Conservation (phyloP, 1,139 yeast genomes). For the Kluyveromyces sp. region DNA sequence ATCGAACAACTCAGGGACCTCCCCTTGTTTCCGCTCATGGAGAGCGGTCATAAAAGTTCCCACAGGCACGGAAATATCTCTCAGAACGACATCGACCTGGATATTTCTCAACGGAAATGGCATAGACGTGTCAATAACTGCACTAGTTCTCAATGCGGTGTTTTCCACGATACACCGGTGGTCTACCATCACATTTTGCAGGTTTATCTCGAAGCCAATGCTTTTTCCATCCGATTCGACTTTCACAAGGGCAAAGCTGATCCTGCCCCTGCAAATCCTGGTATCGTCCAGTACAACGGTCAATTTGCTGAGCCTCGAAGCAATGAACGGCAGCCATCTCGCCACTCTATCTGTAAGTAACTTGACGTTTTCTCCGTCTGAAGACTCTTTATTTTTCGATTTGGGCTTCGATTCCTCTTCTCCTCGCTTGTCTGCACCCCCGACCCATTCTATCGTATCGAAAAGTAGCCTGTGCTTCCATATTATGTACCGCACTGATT, state of each 20-base stretch:
- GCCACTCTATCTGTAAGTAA: neutral
- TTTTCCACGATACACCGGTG: neutral
- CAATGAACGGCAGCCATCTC: conserved; percentile 1
- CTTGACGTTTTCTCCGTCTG: neutral
- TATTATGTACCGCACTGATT: conserved; percentile 17
- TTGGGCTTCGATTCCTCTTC: neutral
- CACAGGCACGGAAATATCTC: conserved; percentile 6
- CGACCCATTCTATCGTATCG: conserved; percentile 12
- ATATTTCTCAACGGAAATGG: conserved; percentile 4
- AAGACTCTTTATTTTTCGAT: neutral
- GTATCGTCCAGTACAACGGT: conserved; percentile 9
- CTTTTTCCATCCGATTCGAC: conserved; percentile 2
- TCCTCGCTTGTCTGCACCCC: neutral
- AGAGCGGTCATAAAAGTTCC: neutral
- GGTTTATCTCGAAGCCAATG: neutral
- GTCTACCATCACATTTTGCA: neutral
- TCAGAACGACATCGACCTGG: conserved; percentile 1
- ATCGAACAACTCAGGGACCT: neutral
- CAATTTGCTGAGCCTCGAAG: conserved; percentile 3
- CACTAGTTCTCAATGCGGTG: neutral
- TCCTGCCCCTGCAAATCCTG: conserved; percentile 3
- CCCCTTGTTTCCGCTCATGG: neutral
- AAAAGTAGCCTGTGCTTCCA: conserved; percentile 16
- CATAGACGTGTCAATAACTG: neutral
- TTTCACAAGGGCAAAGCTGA: conserved; percentile 2